A percentile compares a stretch with the other conserved stretches of the same genome.
Evolutionary conservation across 495 filamentous ascomycete species (phyloP).

Genomic region (Lichenothelia convexa): DNA sequence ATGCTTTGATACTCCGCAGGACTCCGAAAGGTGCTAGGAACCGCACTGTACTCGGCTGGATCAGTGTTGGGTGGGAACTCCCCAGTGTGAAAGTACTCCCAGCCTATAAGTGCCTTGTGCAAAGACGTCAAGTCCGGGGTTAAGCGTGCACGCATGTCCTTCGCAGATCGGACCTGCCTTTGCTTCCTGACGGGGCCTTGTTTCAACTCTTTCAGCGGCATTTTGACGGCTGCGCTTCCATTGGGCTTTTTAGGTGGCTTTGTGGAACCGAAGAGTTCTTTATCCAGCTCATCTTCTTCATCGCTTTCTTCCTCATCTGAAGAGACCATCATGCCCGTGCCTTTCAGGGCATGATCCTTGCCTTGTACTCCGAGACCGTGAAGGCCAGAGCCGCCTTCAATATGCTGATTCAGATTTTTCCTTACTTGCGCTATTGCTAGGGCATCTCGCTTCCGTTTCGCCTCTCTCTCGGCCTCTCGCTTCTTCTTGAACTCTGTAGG

Average conservation of each 20-base stretch:
- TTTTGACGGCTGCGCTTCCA: conserved; percentile 22
- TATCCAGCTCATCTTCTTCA: conserved; percentile 36
- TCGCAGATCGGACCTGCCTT: conserved; percentile 55
- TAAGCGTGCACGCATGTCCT: conserved; percentile 84
- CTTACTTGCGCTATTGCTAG: conserved; percentile 47
- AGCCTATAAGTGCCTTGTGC: conserved; percentile 70
- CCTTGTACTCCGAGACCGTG: conserved; percentile 57
- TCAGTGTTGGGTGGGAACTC: conserved; percentile 60
- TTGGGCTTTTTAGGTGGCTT: conserved; percentile 14
- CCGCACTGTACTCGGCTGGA: conserved; percentile 48
- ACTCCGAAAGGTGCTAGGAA: conserved; percentile 57
- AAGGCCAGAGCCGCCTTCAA: conserved; percentile 61
- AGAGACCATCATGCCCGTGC: conserved; percentile 74
- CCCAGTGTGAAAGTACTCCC: conserved; percentile 81
- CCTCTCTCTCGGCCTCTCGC: conserved; percentile 55
- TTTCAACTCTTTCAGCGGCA: conserved; percentile 7
- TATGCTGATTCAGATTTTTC: conserved; percentile 32
- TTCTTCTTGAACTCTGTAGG: conserved; percentile 19
- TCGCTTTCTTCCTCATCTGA: conserved; percentile 55
- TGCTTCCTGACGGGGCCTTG: conserved; percentile 62
- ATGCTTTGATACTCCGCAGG: conserved; percentile 67
- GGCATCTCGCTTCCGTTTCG: conserved; percentile 51
- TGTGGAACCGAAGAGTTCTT: conserved; percentile 11
- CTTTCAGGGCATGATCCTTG: conserved; percentile 55
- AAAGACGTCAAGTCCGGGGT: conserved; percentile 73